These are phyloP conservation scores for Aspergillus terreus DNA, from an alignment of 2,329 filamentous ascomycete genomes.

Conservation along the genomic window DNA sequence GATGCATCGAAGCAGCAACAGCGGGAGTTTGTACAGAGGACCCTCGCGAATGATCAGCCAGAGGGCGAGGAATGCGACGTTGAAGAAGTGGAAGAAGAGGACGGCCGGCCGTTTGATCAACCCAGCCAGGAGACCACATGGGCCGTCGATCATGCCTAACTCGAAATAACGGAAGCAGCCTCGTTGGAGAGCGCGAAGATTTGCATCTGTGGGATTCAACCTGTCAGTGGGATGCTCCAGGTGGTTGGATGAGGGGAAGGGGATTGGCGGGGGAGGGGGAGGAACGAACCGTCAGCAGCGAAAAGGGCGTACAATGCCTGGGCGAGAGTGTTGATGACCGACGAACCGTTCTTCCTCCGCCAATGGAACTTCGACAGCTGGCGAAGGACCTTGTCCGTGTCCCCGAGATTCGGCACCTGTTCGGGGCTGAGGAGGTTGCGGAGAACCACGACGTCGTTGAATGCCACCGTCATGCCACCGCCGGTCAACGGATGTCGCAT, in stretches of 20 bases:
- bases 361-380: constrained; percentile 80
- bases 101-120: constrained; percentile 72
- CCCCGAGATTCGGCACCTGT: constrained; percentile 63
- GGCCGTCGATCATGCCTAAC: constrained; percentile 68
- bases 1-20: constrained; percentile 62
- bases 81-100: constrained; percentile 90
- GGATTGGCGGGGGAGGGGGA: neutral
- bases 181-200: constrained; percentile 74
- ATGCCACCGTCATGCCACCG: constrained; percentile 95
- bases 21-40: constrained; percentile 55
- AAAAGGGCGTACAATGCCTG: constrained; percentile 91
- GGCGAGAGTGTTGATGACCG: constrained; percentile 96
- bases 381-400: constrained; percentile 61
- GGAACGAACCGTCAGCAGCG: constrained; percentile 63
- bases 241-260: neutral
- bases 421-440: constrained; percentile 68
- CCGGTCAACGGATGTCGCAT: constrained; percentile 99
- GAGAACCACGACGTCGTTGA: constrained; percentile 84
- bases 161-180: constrained; percentile 95
- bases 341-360: constrained; percentile 74
- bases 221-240: constrained; percentile 6
- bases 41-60: constrained; percentile 61
- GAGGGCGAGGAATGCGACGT: constrained; percentile 82
- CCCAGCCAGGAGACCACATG: constrained; percentile 76
- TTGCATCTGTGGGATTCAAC: constrained; percentile 46